phyloP scores from a whole-genome alignment of 2,329 filamentous ascomycete genomes.

The Periconia sp. region DNA sequence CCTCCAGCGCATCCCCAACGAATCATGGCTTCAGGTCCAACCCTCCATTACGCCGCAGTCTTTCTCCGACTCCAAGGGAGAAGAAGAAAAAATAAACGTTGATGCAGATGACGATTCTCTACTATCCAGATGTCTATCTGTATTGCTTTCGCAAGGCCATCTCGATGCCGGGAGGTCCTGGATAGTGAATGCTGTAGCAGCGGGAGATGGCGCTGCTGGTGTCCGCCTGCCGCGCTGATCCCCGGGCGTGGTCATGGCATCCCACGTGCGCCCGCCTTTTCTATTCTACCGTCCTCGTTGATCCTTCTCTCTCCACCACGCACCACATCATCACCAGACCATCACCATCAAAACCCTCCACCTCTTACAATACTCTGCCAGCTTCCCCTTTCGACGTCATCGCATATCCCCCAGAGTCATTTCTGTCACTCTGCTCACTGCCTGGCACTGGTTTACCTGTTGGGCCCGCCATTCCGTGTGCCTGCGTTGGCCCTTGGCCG shows the following conservation, averaged over 20 bases:
- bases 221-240: conserved; percentile 18
- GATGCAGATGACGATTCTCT: too few relatives aligned
- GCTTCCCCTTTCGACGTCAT: conserved; percentile 19
- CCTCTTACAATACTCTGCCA: neutral
- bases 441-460: conserved; percentile 3
- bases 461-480: conserved; percentile 6
- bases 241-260: too few relatives aligned
- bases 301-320: conserved; percentile 9
- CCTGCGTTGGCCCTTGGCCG: conserved; percentile 2
- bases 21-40: conserved; percentile 12
- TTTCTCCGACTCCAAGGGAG: neutral
- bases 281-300: too few relatives aligned
- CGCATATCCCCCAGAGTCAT: conserved; percentile 4
- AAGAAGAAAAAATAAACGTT: neutral
- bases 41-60: conserved; percentile 5
- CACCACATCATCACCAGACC: conserved; percentile 11
- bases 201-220: conserved; percentile 5
- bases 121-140: too few relatives aligned
- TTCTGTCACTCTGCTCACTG: conserved; percentile 5
- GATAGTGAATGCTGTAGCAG: neutral
- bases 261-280: conserved; percentile 28
- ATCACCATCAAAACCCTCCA: neutral
- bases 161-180: neutral
- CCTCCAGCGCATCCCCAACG: conserved; percentile 11
- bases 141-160: too few relatives aligned